Percentiles rank a stretch among this genome's conserved stretches.
phyloP scores from a whole-genome alignment of 805 yeast species.

The Maudiozyma barnettii region DNA sequence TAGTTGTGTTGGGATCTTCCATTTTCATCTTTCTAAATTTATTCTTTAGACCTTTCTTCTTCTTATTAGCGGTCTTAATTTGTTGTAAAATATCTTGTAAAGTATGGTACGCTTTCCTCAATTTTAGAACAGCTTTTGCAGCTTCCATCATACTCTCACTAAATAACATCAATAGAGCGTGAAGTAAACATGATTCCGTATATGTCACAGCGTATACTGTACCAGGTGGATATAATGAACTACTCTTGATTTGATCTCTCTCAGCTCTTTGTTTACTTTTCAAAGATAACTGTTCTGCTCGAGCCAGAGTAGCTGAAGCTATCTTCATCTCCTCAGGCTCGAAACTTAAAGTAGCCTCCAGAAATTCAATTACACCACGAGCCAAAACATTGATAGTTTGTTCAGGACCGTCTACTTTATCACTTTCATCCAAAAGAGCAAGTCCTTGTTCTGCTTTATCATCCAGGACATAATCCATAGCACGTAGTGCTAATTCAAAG shows the following conservation, averaged over 20 bases:
- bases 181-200: constrained; percentile 78
- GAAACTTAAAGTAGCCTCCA: constrained; percentile 90
- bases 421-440: constrained; percentile 31
- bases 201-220: constrained; percentile 87
- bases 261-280: constrained; percentile 54
- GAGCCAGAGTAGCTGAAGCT: constrained; percentile 64
- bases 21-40: constrained; percentile 4
- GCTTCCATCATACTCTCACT: constrained; percentile 83
- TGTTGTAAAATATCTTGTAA: constrained; percentile 64
- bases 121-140: constrained; percentile 80
- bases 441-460: constrained; percentile 70
- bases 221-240: constrained; percentile 80
- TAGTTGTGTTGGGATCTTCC: not conserved
- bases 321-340: constrained; percentile 78
- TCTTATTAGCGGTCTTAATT: constrained; percentile 32
- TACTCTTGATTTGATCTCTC: constrained; percentile 47
- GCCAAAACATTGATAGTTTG: constrained; percentile 64
- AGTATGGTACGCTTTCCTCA: constrained; percentile 81
- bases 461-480: constrained; percentile 85
- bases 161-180: constrained; percentile 78
- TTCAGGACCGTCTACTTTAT: constrained; percentile 33
- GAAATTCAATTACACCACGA: constrained; percentile 75
- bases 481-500: constrained; percentile 68
- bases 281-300: constrained; percentile 64
- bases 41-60: not conserved